Evolutionary conservation across 805 yeast species (phyloP).

Genomic region (Candida methanosorbosa): DNA sequence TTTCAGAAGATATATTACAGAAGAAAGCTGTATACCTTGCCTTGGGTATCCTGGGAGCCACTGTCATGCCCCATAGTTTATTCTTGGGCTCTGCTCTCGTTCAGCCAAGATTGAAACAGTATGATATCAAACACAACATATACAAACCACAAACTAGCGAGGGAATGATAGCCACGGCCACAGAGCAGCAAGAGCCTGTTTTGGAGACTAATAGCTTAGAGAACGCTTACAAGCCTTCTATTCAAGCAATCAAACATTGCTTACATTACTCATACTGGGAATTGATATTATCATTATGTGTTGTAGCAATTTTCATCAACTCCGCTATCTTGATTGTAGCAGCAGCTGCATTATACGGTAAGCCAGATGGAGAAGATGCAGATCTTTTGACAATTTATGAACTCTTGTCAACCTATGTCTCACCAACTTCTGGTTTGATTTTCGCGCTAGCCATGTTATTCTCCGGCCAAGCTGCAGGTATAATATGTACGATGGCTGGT

Average conservation of each 20-base stretch:
- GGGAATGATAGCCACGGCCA: constrained; percentile 9
- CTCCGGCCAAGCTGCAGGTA: constrained; percentile 87
- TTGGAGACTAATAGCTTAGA: constrained; percentile 1
- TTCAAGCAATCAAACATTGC: constrained; percentile 64
- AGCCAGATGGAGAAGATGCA: constrained; percentile 68
- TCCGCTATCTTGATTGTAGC: constrained; percentile 76
- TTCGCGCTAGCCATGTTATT: constrained; percentile 79
- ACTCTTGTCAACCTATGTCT: constrained; percentile 49
- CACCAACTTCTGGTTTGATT: constrained; percentile 72
- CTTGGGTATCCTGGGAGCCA: constrained; percentile 84
- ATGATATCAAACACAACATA: constrained; percentile 37
- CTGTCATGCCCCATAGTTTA: constrained; percentile 90
- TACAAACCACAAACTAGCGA: constrained; percentile 7
- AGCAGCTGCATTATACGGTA: constrained; percentile 66
- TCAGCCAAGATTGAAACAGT: constrained; percentile 74
- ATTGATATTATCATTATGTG: constrained; percentile 57
- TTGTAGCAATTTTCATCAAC: constrained; percentile 82
- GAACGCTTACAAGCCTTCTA: constrained; percentile 52
- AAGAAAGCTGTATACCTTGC: constrained; percentile 66
- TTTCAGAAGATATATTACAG: constrained; percentile 41
- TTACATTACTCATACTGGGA: constrained; percentile 68
- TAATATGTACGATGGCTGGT: constrained; percentile 89
- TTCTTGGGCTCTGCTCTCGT: constrained; percentile 83
- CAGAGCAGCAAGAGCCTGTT: not conserved
- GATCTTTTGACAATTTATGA: constrained; percentile 73